Evolutionary conservation across 1,284 basidiomycete genomes (phyloP), one percentile per base, ranked within the genome.

Genomic region (Sporisorium reilianum): DNA sequence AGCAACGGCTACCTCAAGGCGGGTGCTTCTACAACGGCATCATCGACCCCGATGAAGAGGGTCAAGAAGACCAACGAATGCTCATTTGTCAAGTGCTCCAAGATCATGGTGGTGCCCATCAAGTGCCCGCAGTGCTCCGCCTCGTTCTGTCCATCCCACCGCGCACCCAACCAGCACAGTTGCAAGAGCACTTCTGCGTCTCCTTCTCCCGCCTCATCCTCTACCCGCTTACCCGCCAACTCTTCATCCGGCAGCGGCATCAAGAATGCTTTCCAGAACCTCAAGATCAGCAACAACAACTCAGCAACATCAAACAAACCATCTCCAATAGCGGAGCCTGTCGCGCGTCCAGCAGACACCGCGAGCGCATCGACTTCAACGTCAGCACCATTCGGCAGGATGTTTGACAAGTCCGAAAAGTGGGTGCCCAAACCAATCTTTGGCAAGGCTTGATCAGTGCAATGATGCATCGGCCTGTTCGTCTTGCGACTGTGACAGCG

Each of bases 41-140:
- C 52, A 22, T n/a, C n/a, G n/a, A 38, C 49, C 5, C 55, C 59
- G 34, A 52, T 61, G 41, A 72, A 60, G 30, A 61, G 73, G n/a
- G 32, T 42, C 25, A 81, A 81, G 49, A 73, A 74, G 64, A 40
- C 50, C 2, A 77, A 77, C 62, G 77, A 81, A 46, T 81, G 80
- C 61, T 59, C 66, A 2, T 73, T 69, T 20, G 40, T 46, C 44
- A 77, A 69, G 55, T 81, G 80, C 64, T 55, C 58, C 30, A 81
- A 81, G 65, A 64, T 80, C 59, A 81, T 81, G 78, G 64, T 81
- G 32, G 78, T 80, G 22, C 78, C 77, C 12, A 81, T 81, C 34
- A 57, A 65, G 34, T 80, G 78, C 30, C 69, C 76, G 0, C 64
- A 66, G 23, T 80, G 78, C 53, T 40, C 40, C 2, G 61, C 68